A percentile compares a stretch with the other conserved stretches of the same genome.
phyloP scores from a whole-genome alignment of 2,329 filamentous ascomycete genomes.

The Cryphonectria radicalis region DNA sequence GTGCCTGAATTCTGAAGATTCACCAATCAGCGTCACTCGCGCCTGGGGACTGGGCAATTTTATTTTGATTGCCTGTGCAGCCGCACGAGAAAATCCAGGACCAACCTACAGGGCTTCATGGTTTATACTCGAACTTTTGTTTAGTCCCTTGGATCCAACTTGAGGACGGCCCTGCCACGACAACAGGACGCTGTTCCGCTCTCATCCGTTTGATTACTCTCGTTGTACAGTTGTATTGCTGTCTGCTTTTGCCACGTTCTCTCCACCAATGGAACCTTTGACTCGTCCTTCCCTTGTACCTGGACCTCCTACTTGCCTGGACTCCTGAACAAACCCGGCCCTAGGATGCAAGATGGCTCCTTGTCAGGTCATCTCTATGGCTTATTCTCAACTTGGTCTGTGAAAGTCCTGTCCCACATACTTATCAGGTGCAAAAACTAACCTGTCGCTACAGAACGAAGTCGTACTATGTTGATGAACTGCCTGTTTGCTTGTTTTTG shows the following conservation, averaged over 20 bases:
- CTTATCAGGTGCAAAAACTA: conserved; percentile 37
- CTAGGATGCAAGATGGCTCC: conserved; percentile 21
- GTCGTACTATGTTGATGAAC: conserved; percentile 53
- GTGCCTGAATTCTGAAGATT: background rate
- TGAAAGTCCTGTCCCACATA: conserved; percentile 37
- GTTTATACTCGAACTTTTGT: background rate
- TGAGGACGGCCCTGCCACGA: background rate
- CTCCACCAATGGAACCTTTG: background rate
- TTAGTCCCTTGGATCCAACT: background rate
- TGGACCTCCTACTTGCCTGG: background rate
- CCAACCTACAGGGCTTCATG: background rate
- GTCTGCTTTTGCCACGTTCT: background rate
- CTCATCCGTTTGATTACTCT: background rate
- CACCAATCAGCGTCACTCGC: background rate
- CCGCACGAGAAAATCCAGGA: conserved; percentile 12
- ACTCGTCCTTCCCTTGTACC: background rate
- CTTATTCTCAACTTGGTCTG: conserved; percentile 43
- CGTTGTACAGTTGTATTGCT: background rate
- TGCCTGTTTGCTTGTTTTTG: conserved; percentile 38
- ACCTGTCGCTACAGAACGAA: conserved; percentile 55
- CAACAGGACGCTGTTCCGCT: conserved; percentile 14
- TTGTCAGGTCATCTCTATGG: conserved; percentile 14
- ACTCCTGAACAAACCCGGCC: background rate
- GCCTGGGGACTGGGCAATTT: conserved; percentile 9
- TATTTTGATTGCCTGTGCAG: conserved; percentile 28